These are phyloP conservation scores for Urostyla sp. DNA, from an alignment of 73 alveolate genomes.

Conservation along the genomic window DNA sequence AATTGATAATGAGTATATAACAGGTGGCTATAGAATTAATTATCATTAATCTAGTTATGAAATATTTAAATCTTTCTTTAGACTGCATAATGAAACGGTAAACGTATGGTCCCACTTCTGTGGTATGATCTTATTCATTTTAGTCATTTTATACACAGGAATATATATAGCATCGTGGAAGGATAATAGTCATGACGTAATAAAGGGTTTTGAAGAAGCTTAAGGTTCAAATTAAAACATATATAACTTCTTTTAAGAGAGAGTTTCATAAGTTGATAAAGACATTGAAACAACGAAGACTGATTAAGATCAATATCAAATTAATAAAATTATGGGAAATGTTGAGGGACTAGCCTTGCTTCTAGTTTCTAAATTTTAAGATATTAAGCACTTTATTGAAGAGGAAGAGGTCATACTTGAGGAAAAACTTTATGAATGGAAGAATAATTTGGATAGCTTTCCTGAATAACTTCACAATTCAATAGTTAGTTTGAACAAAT, in stretches of 20 bases:
- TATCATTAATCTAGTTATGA: conserved; percentile 49
- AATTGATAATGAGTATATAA: conserved; percentile 78
- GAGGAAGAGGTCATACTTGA: conserved; percentile 43
- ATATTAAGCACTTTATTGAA: conserved; percentile 10
- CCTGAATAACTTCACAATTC: too few relatives aligned
- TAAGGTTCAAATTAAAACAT: too few relatives aligned
- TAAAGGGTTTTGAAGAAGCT: not conserved
- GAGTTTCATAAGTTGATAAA: not conserved
- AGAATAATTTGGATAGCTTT: conserved; percentile 3
- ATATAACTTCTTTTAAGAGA: not conserved
- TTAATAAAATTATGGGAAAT: conserved; percentile 2
- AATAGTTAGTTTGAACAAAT: too few relatives aligned
- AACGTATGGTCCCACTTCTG: conserved; percentile 84
- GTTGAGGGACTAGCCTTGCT: conserved; percentile 45
- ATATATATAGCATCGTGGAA: too few relatives aligned
- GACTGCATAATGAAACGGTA: conserved; percentile 77
- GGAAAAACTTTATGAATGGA: conserved; percentile 28
- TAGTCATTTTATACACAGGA: conserved; percentile 61
- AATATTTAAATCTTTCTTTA: conserved; percentile 61
- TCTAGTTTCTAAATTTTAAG: not conserved
- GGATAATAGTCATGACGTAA: too few relatives aligned
- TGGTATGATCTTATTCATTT: conserved; percentile 65
- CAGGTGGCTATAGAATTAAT: conserved; percentile 74
- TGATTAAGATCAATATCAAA: not conserved
- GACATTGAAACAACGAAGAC: not conserved